A percentile compares a stretch with the other conserved stretches of the same genome.
Evolutionary conservation across 2,329 filamentous ascomycete species (phyloP).

Genomic region (Sarocladium kiliense): DNA sequence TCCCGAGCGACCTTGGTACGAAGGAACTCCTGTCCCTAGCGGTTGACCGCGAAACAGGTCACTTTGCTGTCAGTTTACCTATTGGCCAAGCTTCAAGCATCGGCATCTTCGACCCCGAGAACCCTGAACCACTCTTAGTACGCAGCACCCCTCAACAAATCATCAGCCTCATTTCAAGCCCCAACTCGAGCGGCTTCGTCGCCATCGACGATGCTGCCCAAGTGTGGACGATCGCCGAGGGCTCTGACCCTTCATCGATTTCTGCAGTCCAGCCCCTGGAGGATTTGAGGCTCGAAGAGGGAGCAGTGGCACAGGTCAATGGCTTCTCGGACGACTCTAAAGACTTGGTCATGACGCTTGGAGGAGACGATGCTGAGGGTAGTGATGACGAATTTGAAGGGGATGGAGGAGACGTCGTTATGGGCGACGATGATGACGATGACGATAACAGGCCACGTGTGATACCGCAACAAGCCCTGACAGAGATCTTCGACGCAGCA

Average conservation of each 20-base stretch:
- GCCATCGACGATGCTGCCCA: slow-evolving; percentile 71
- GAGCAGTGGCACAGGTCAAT: slow-evolving; percentile 16
- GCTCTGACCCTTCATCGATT: slow-evolving; percentile 48
- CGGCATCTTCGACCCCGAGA: slow-evolving; percentile 61
- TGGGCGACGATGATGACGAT: slow-evolving; percentile 37
- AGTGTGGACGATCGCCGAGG: slow-evolving; percentile 58
- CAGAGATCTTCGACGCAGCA: slow-evolving; percentile 64
- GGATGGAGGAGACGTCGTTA: slow-evolving; percentile 38
- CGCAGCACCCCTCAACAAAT: slow-evolving; percentile 53
- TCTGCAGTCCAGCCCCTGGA: slow-evolving; percentile 50
- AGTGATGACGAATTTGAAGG: slow-evolving; percentile 38
- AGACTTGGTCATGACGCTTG: not conserved
- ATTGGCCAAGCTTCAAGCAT: slow-evolving; percentile 46
- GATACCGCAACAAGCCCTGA: slow-evolving; percentile 62
- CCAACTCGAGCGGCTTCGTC: slow-evolving; percentile 65
- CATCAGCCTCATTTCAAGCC: slow-evolving; percentile 60
- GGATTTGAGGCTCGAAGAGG: slow-evolving; percentile 43
- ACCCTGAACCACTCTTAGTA: slow-evolving; percentile 53
- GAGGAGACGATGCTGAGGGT: slow-evolving; percentile 31
- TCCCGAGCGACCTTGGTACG: slow-evolving; percentile 37
- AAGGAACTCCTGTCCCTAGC: slow-evolving; percentile 59
- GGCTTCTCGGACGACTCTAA: slow-evolving; percentile 17
- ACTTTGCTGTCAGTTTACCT: slow-evolving; percentile 59
- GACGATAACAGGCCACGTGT: slow-evolving; percentile 45
- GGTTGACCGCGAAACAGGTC: slow-evolving; percentile 60